Evolutionary conservation across 805 yeast genomes (phyloP).

Genomic region (Suhomyces pyralidae): DNA sequence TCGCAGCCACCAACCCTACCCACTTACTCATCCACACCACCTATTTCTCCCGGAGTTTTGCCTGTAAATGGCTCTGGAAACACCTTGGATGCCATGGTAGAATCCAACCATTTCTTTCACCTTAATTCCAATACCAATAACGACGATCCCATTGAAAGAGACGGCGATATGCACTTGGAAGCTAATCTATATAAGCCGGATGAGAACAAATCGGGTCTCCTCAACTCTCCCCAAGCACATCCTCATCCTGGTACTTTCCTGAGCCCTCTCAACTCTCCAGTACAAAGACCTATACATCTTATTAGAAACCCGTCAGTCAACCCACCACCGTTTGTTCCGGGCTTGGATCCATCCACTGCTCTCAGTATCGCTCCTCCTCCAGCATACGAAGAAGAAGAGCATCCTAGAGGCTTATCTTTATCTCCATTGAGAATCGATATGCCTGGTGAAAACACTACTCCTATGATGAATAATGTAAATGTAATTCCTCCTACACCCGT

Average conservation of each 20-base stretch:
- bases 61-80: constrained; percentile 35
- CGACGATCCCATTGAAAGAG: constrained; percentile 36
- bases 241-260: constrained; percentile 43
- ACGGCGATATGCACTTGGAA: constrained; percentile 38
- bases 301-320: constrained; percentile 53
- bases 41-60: constrained; percentile 54
- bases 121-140: constrained; percentile 22
- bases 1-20: constrained; percentile 16
- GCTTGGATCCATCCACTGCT: constrained; percentile 14
- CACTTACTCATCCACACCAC: constrained; percentile 39
- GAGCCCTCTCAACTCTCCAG: constrained; percentile 42
- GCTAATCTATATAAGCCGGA: constrained; percentile 57
- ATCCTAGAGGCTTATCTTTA: constrained; percentile 9
- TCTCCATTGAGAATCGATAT: constrained; percentile 23
- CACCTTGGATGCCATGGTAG: constrained; percentile 18
- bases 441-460: constrained; percentile 7
- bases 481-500: constrained; percentile 9
- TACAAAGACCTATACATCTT: constrained; percentile 50
- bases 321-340: constrained; percentile 60
- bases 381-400: constrained; percentile 25
- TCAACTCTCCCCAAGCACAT: constrained; percentile 63
- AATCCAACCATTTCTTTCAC: constrained; percentile 23
- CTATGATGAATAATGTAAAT: not conserved
- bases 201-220: constrained; percentile 4
- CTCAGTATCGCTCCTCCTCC: constrained; percentile 24